Evolutionary conservation across 257 asterid genomes (phyloP).

Genomic region (Scutellaria baicalensis): DNA sequence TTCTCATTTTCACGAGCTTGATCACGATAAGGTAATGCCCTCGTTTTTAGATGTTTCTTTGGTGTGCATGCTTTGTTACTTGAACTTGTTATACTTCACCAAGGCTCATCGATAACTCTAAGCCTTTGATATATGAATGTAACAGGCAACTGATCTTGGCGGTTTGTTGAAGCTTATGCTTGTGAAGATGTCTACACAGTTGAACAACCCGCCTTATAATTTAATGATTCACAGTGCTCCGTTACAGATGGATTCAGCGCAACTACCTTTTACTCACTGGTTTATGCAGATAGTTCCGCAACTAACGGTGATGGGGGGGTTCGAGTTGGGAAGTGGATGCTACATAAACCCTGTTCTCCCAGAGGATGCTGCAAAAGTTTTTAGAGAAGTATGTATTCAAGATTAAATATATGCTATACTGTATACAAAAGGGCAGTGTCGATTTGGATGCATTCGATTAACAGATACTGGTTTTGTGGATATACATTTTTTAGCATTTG

Average conservation of each 20-base stretch:
- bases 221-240: slow-evolving; percentile 76
- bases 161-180: slow-evolving; percentile 71
- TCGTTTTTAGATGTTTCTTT: neutral
- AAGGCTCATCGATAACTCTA: neutral
- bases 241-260: slow-evolving; percentile 30
- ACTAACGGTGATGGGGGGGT: slow-evolving; percentile 61
- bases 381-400: slow-evolving; percentile 51
- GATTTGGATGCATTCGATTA: neutral
- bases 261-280: slow-evolving; percentile 66
- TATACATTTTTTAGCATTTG: neutral
- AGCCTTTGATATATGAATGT: neutral
- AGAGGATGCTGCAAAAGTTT: slow-evolving; percentile 83
- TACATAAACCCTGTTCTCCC: slow-evolving; percentile 88
- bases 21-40: slow-evolving; percentile 50
- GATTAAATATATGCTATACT: neutral
- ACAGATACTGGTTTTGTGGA: neutral
- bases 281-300: slow-evolving; percentile 87
- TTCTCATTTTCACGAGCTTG: slow-evolving; percentile 70
- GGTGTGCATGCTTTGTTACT: neutral
- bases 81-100: neutral
- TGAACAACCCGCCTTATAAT: slow-evolving; percentile 84
- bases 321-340: slow-evolving; percentile 84
- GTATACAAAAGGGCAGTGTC: neutral
- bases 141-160: slow-evolving; percentile 85
- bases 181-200: slow-evolving; percentile 59